Evolutionary conservation across 116 monocot species (phyloP).

Genomic region (Phalaenopsis hybrid): DNA sequence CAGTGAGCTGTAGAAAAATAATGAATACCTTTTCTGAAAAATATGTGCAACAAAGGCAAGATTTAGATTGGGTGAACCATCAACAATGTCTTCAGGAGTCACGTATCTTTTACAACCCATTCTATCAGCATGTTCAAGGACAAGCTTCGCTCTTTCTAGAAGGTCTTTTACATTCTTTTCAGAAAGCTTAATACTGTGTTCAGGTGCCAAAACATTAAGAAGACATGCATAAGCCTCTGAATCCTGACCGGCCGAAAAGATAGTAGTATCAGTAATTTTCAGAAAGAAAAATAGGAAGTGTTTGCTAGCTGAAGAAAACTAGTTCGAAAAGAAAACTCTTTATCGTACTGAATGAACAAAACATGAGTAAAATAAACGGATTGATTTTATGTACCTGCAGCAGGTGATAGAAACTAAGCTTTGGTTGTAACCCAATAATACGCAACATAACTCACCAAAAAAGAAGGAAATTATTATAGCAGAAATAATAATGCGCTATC

Average conservation of each 20-base stretch:
- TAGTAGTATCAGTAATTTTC: constrained; percentile 2
- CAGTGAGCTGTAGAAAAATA: background rate
- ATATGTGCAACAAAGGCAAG: constrained; percentile 95
- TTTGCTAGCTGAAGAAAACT: background rate
- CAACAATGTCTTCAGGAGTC: constrained; percentile 85
- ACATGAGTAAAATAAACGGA: background rate
- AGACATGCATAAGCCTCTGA: constrained; percentile 75
- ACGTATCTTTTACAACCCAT: constrained; percentile 97
- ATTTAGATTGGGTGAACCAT: constrained; percentile 82
- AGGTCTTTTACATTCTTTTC: constrained; percentile 42
- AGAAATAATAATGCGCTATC: background rate
- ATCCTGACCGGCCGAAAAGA: constrained; percentile 35
- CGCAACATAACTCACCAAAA: background rate
- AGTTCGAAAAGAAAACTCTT: background rate
- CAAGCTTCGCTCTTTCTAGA: constrained; percentile 73
- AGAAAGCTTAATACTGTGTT: constrained; percentile 40
- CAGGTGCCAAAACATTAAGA: constrained; percentile 83
- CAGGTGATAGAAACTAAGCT: background rate
- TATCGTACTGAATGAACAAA: background rate
- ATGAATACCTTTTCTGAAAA: constrained; percentile 75
- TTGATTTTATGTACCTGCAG: background rate
- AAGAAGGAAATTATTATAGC: background rate
- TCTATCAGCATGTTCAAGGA: constrained; percentile 91
- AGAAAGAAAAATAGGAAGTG: background rate
- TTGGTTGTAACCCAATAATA: background rate